Conservation (phyloP, 2,329 filamentous ascomycete genomes). For the Graphilbum fragrans region DNA sequence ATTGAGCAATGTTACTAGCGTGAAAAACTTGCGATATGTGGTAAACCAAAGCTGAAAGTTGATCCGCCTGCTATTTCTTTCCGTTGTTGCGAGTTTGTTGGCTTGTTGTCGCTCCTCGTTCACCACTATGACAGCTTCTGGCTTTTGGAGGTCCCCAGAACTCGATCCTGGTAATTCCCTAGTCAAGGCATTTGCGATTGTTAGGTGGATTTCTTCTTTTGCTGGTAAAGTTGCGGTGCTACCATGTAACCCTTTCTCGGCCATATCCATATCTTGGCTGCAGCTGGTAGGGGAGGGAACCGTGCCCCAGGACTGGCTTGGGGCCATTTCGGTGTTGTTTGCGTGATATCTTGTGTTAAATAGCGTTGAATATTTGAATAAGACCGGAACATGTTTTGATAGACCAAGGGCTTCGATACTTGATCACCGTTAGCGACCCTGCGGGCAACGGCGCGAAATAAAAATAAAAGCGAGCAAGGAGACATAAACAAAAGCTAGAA, state of each 20-base stretch:
- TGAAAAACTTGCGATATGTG: conserved; percentile 27
- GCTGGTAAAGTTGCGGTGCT: not conserved
- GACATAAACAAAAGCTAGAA: no score
- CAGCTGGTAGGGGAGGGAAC: no score
- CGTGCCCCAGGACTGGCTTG: no score
- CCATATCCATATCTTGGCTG: not conserved
- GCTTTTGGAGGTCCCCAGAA: no score
- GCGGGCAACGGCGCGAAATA: no score
- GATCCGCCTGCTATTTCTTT: conserved; percentile 10
- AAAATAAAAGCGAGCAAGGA: no score
- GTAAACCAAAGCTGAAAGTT: conserved; percentile 26
- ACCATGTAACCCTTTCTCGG: not conserved
- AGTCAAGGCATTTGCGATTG: no score
- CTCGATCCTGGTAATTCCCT: no score
- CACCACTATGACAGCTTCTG: not conserved
- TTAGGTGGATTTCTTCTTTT: no score
- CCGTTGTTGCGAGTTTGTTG: not conserved
- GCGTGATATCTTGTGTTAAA: not conserved
- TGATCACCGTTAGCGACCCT: not conserved
- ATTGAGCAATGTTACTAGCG: conserved; percentile 22
- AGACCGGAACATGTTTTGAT: not conserved
- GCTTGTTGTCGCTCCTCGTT: not conserved
- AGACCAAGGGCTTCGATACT: not conserved
- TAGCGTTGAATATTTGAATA: not conserved
- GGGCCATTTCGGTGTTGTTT: not conserved